phyloP scores from a whole-genome alignment of 164 flowering plant species.

The Vitis rotundifolia region DNA sequence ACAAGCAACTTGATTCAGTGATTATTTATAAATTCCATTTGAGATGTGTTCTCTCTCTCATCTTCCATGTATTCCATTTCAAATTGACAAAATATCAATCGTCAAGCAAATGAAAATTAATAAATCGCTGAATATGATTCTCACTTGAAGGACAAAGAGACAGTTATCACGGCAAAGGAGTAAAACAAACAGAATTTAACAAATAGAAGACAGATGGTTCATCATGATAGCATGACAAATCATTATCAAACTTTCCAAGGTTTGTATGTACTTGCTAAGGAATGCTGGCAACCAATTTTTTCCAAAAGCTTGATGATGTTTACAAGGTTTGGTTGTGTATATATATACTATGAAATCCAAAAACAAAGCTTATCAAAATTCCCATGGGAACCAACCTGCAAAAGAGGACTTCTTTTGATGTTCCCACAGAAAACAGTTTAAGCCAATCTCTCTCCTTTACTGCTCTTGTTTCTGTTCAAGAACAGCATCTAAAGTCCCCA shows the following conservation, averaged over 20 bases:
- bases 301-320: too few species aligned
- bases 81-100: too few species aligned
- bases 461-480: conserved; percentile 29
- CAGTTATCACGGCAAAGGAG: background rate
- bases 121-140: too few species aligned
- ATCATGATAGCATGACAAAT: background rate
- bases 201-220: conserved; percentile 3
- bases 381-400: conserved; percentile 15
- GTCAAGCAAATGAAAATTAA: too few species aligned
- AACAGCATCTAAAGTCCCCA: conserved; percentile 14
- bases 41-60: too few species aligned
- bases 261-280: too few species aligned
- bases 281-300: too few species aligned
- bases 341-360: conserved; percentile 1
- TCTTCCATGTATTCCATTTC: too few species aligned
- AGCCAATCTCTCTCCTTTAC: conserved; percentile 31
- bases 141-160: too few species aligned
- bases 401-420: conserved; percentile 15
- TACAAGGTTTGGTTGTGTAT: background rate
- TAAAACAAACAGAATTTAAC: background rate
- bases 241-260: too few species aligned
- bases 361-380: background rate
- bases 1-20: too few species aligned
- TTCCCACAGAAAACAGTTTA: conserved; percentile 20
- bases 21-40: too few species aligned